phyloP scores from a whole-genome alignment of 331 rosid species.

The Malus hybrid region DNA sequence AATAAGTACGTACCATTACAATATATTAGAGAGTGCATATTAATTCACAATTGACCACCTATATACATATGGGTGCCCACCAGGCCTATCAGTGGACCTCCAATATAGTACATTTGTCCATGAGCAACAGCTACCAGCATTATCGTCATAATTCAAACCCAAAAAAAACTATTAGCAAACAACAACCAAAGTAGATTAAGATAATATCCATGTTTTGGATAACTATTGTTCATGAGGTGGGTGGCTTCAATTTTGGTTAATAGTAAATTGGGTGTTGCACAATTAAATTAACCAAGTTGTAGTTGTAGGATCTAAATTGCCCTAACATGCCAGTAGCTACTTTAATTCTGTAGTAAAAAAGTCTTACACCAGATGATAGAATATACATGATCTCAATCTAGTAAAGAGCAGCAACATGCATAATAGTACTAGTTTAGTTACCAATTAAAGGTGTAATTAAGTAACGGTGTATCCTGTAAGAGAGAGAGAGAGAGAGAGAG shows the following conservation, averaged over 20 bases:
- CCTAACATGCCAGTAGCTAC: background rate
- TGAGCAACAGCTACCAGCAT: background rate
- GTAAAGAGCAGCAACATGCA: slow-evolving; percentile 2
- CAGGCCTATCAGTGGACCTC: background rate
- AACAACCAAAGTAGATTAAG: slow-evolving; percentile 4
- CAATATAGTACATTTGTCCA: background rate
- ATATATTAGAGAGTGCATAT: background rate
- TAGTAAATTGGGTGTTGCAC: background rate
- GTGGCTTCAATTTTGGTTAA: background rate
- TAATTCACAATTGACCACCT: background rate
- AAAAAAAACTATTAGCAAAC: background rate
- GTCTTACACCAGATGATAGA: background rate
- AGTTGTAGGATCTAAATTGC: slow-evolving; percentile 4
- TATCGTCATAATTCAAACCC: background rate
- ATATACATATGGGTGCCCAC: background rate
- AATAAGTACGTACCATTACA: background rate
- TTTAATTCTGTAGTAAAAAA: background rate
- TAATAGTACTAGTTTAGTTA: background rate
- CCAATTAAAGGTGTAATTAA: background rate
- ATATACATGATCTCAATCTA: slow-evolving; percentile 4
- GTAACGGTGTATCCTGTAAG: background rate
- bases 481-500: background rate
- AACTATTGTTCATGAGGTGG: slow-evolving; percentile 8
- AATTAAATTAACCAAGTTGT: background rate
- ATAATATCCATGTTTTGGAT: slow-evolving; percentile 6